Evolutionary conservation across 2,329 filamentous ascomycete genomes (phyloP), one percentile per base, ranked within the genome.

Genomic region (Sclerotinia nivalis): DNA sequence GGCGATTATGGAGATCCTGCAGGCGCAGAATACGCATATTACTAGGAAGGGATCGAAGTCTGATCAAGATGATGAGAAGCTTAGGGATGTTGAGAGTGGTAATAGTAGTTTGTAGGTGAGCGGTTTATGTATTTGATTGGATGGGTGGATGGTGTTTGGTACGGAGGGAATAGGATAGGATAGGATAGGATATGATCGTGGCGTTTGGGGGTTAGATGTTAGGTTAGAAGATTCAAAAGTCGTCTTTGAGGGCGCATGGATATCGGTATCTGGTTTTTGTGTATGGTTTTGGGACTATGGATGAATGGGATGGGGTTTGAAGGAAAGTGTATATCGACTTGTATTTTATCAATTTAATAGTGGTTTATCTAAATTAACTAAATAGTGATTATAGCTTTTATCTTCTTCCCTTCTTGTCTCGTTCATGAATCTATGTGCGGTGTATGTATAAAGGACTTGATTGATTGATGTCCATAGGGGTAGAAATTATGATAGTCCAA

Each of bases 51-150:
- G 31, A 1, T 34, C 10, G 25, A 64, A 25, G 31, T 4, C 13
- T 13, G 4, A 5, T 4, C 55, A n/a, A 13, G 10, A n/a, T 25
- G 45, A 25, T 40, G 45, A 64, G 60, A 50, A 50, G 13, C 18
- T 13, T 50, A 34, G 22, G n/a, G 61, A 64, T 28, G n/a, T 40
- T n/a, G 61, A 64, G 60, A 62, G 45, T 62, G 45, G 47, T 7
- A 50, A n/a, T 64, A 1, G 13, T 20, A 40, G 60, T 50, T 7
- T 1, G 12, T 37, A 64, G n/a, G 22, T 13, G 0, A 2, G 40
- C 12, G 37, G 8, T 5, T 40, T 10, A 6, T 59, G 15, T 40
- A 10, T 31, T 12, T 25, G 20, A 20, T 37, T 20, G 9, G 15
- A 40, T 40, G 37, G 37, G 9, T 40, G 37, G 37, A 40, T 40